Evolutionary conservation across 2,329 filamentous ascomycete species (phyloP), one percentile per base, ranked within the genome.

Genomic region (Trematosphaeria pertusa): DNA sequence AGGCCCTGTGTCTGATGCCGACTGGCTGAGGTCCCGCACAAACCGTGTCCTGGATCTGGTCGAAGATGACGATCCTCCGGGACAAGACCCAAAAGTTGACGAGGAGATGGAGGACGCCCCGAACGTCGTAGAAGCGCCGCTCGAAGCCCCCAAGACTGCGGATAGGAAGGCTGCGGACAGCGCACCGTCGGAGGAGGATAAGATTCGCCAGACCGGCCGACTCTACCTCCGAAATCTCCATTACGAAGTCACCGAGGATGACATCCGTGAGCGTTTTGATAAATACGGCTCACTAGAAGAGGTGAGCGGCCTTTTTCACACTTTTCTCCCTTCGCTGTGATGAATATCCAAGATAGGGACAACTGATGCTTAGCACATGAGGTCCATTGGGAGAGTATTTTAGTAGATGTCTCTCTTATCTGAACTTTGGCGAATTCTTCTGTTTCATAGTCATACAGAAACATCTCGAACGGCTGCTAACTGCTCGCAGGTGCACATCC

Each of bases 401-500:
- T 99, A 97, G 94, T 99, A 99, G 93, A 97, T 96, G 89, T 90
- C 88, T 92, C 86, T 91, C 87, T 80, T 79, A 83, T 86, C 91
- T 94, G 88, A 92, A 76, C 77, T n/a, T 76, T 54, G 45, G 58
- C 58, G 47, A 58, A 46, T 41, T n/a, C 9, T 22, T 17, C 28
- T 33, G 18, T 15, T 10, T 37, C 5, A 22, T 11, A 18, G 5
- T 19, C 18, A 21, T 28, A 21, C 14, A n/a, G 8, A 32, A 17
- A 7, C 17, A 6, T 45, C 20, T 26, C 2, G 7, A 22, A 24
- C 43, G 43, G 35, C 33, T 14, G 14, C 45, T 52, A 48, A 64
- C 62, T 61, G 60, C 56, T 35, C 38, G 26, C 73, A 99, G 94
- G 86, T 97, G 48, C 92, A 97, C 73, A 76, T 99, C 44, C 88